Evolutionary conservation across 2,329 filamentous ascomycete species (phyloP).

Genomic region (Epichloe amarillans): DNA sequence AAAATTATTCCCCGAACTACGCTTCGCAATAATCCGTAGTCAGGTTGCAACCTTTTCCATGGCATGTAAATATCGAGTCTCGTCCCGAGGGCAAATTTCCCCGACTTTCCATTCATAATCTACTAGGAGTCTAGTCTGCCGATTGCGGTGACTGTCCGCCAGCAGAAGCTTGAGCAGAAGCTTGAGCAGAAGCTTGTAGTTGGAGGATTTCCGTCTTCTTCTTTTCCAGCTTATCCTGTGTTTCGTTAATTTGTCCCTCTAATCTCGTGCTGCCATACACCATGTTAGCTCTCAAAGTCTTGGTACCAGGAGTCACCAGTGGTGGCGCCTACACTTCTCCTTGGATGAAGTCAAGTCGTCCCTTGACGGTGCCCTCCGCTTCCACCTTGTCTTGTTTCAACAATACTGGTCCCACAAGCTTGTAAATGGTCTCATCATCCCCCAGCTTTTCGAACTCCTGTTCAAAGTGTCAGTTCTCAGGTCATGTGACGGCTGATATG

Average conservation of each 20-base stretch:
- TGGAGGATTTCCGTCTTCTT: conserved; percentile 49
- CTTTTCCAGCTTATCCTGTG: conserved; percentile 42
- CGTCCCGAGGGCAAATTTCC: background rate
- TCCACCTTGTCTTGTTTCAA: conserved; percentile 90
- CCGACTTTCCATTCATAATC: background rate
- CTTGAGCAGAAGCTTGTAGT: conserved; percentile 36
- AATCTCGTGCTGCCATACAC: conserved; percentile 20
- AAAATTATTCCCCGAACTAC: too few species aligned
- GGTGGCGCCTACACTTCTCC: conserved; percentile 68
- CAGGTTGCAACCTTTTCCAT: background rate
- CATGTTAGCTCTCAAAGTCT: conserved; percentile 7
- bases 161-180: conserved; percentile 27
- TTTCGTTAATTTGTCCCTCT: conserved; percentile 41
- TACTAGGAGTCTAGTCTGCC: conserved; percentile 6
- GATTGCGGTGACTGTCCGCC: conserved; percentile 19
- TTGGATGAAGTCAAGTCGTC: conserved; percentile 79
- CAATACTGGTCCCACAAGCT: conserved; percentile 82
- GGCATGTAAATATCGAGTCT: background rate
- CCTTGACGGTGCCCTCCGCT: conserved; percentile 81
- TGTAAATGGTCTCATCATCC: conserved; percentile 85
- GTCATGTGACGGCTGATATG: background rate
- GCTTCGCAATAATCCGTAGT: too few species aligned
- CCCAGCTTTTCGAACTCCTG: conserved; percentile 72
- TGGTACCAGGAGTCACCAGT: background rate
- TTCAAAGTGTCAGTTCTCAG: background rate